phyloP scores from a whole-genome alignment of 75 land plant genomes.

The Selaginella tamariscina region DNA sequence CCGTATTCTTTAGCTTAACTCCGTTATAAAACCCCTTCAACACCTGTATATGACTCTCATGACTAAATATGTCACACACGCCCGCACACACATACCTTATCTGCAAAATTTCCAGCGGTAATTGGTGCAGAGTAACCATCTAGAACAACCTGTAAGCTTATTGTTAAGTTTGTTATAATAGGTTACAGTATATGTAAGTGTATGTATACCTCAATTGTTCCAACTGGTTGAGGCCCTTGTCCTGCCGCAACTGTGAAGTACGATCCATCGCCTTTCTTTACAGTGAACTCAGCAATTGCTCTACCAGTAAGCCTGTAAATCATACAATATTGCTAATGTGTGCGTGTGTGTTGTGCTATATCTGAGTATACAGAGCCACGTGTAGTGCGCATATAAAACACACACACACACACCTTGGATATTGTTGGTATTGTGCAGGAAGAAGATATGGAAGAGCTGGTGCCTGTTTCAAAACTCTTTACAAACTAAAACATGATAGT shows the following conservation, averaged over 20 bases:
- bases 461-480: slow-evolving; percentile 41
- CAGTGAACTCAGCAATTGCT: slow-evolving; percentile 54
- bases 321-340: background rate
- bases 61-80: background rate
- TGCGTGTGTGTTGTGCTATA: too few relatives aligned
- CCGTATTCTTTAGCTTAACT: slow-evolving; percentile 38
- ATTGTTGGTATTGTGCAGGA: slow-evolving; percentile 65
- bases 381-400: too few relatives aligned
- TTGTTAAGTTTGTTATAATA: too few relatives aligned
- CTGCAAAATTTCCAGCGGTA: slow-evolving; percentile 94
- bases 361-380: too few relatives aligned
- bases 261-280: slow-evolving; percentile 72
- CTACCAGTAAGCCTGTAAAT: slow-evolving; percentile 64
- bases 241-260: slow-evolving; percentile 61
- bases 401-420: slow-evolving; percentile 69
- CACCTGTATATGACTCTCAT: slow-evolving; percentile 31
- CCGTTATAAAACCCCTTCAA: slow-evolving; percentile 71
- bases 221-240: slow-evolving; percentile 49
- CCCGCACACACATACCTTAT: slow-evolving; percentile 49
- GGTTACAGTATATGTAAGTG: background rate
- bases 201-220: slow-evolving; percentile 49
- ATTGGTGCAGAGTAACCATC: slow-evolving; percentile 97
- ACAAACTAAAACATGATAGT: slow-evolving; percentile 6
- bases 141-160: slow-evolving; percentile 46
- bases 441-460: slow-evolving; percentile 79